Evolutionary conservation across 1,284 basidiomycete species (phyloP), one percentile per base, ranked within the genome.

Genomic region (Austropuccinia psidii): DNA sequence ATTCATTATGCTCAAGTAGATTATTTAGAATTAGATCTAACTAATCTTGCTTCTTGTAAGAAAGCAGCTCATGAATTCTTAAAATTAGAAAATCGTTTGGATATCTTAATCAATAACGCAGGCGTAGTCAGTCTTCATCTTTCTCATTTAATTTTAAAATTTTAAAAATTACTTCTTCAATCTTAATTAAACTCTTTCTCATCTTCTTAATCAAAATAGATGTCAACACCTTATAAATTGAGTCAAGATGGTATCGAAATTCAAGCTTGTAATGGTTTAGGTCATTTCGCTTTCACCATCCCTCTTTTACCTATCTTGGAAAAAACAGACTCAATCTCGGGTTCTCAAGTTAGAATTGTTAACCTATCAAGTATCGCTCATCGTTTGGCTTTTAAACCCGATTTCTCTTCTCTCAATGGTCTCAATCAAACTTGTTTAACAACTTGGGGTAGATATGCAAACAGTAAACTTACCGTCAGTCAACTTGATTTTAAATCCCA

Each of bases 91-190:
- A 55, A 76, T 37, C 58, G 78, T 8, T 75, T 81, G 45, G 79
- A 81, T 75, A 80, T 81, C 29, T 60, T 81, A 41, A 75, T 79
- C 67, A 77, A 77, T 74, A 80, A 80, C 47, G 79, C 79, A 24
- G 80, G 80, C 61, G 76, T 61, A 8, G 68, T 72, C 4, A 13
- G 57, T 60, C 24, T 21, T 17, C 27, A 15, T 41, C 33, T 7
- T 37, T 55, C 29, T 21, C n/a, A 21, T 1, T 21, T 54, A 13
- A 19, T 29, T 27, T 29, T 17, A 58, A 15, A 11, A 58, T 21
- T 21, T 29, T 29, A 31, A 33, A 58, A n/a, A 15, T 17, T 24
- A 54, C 17, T 54, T 15, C 21, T 54, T 54, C 52, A 24, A 54
- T 24, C 31, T 24, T 21, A 15, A 24, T 8, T 54, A 4, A 24